A percentile compares a stretch with the other conserved stretches of the same genome.
Evolutionary conservation across 345 rosid genomes (phyloP).

Genomic region (Lepidium sativum): DNA sequence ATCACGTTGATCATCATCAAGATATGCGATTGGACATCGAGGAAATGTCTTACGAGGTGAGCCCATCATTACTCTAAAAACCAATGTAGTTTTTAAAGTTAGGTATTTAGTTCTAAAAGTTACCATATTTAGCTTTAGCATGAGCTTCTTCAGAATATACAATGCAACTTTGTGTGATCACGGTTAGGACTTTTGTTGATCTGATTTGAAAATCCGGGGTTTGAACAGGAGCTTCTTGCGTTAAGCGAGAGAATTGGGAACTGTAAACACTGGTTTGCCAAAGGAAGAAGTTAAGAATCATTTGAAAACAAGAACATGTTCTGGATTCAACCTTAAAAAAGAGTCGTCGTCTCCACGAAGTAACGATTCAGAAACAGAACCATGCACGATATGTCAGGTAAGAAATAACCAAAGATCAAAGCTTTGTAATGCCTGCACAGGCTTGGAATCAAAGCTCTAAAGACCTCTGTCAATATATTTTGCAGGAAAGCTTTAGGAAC

Average conservation of each 20-base stretch:
- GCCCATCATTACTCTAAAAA: neutral
- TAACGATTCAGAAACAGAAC: constrained; percentile 51
- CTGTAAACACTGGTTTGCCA: constrained; percentile 77
- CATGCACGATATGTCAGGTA: constrained; percentile 96
- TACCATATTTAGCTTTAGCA: neutral
- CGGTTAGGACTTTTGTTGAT: constrained; percentile 5
- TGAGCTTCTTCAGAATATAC: neutral
- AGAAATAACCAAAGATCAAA: neutral
- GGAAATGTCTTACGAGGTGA: constrained; percentile 89
- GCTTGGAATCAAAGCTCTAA: neutral
- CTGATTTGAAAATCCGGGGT: neutral
- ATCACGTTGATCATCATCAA: constrained; percentile 66
- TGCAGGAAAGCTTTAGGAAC: constrained; percentile 58
- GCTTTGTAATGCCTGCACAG: neutral
- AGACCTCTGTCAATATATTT: neutral
- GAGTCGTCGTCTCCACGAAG: constrained; percentile 21
- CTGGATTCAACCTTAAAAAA: constrained; percentile 50
- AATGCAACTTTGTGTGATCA: neutral
- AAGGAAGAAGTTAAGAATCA: constrained; percentile 47
- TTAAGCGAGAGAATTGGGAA: constrained; percentile 76
- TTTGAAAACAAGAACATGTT: constrained; percentile 53
- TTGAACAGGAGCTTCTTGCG: constrained; percentile 76
- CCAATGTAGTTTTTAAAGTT: neutral
- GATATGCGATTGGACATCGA: constrained; percentile 96
- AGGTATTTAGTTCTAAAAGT: neutral